Evolutionary conservation across 768 basidiomycete genomes (phyloP).

Genomic region (Russula olivacea): DNA sequence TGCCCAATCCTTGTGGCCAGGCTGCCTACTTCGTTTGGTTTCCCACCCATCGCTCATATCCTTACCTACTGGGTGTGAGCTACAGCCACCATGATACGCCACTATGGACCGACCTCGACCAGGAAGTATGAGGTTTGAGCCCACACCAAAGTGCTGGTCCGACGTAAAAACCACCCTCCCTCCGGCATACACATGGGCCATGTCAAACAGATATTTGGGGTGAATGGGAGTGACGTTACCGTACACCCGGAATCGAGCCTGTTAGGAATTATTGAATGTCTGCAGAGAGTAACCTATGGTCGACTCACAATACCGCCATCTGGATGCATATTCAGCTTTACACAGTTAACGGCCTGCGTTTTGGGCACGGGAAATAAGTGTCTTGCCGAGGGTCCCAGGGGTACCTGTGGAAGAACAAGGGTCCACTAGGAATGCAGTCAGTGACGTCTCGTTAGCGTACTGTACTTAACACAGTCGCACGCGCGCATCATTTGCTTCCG

Average conservation of each 20-base stretch:
- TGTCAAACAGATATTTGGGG: constrained; percentile 61
- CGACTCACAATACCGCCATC: constrained; percentile 89
- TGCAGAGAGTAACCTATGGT: constrained; percentile 15
- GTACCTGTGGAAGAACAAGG: constrained; percentile 67
- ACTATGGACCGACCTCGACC: constrained; percentile 54
- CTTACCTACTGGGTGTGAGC: constrained; percentile 41
- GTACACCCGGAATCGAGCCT: constrained; percentile 93
- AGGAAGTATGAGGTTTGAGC: constrained; percentile 85
- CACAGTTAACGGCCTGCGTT: constrained; percentile 55
- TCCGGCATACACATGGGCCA: constrained; percentile 87
- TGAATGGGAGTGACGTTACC: constrained; percentile 67
- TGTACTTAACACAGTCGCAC: constrained; percentile 36
- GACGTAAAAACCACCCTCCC: constrained; percentile 80
- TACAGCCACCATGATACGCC: constrained; percentile 1
- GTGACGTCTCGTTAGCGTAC: neutral
- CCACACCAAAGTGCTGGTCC: constrained; percentile 93
- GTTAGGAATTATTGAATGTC: constrained; percentile 9
- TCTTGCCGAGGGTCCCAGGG: constrained; percentile 76
- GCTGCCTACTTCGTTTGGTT: constrained; percentile 77
- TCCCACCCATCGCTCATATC: constrained; percentile 99
- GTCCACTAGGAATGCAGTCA: constrained; percentile 52
- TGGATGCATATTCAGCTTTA: constrained; percentile 93
- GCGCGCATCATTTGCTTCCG: constrained; percentile 44
- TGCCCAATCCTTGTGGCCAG: constrained; percentile 86
- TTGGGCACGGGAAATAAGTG: constrained; percentile 77